These are phyloP conservation scores for Angophora floribunda DNA, from an alignment of 345 rosid genomes.

Conservation along the genomic window DNA sequence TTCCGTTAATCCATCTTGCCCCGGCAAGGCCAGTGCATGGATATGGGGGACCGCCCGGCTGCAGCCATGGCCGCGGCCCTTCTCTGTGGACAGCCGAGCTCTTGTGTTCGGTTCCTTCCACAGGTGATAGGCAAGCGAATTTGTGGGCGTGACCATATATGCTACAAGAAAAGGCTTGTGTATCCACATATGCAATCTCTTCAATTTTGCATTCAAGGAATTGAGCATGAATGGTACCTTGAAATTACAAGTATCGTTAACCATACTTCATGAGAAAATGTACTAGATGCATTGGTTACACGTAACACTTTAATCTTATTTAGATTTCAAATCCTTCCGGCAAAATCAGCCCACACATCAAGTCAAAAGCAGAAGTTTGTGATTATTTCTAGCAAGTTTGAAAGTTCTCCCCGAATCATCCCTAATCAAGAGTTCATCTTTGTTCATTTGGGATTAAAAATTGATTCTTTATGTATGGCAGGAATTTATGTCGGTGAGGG, in stretches of 20 bases:
- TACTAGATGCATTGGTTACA: rapidly evolving
- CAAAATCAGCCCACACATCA: not conserved
- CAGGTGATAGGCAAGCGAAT: not conserved
- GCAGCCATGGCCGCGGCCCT: too few relatives aligned
- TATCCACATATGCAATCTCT: not conserved
- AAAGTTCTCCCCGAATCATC: rapidly evolving
- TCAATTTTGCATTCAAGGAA: not conserved
- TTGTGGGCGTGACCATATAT: not conserved
- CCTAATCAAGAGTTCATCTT: not conserved
- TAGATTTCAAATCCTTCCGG: not conserved
- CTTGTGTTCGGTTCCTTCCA: not conserved
- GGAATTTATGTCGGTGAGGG: not conserved
- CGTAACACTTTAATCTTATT: rapidly evolving
- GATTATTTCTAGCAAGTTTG: not conserved
- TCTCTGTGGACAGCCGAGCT: not conserved
- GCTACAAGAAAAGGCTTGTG: not conserved
- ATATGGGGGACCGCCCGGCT: not conserved
- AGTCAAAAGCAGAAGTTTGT: not conserved
- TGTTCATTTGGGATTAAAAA: not conserved
- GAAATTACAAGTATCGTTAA: too few relatives aligned
- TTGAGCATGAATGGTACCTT: not conserved
- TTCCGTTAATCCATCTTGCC: too few relatives aligned
- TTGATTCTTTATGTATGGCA: not conserved
- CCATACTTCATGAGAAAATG: not conserved
- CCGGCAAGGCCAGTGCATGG: too few relatives aligned